Percentiles rank a stretch among this genome's conserved stretches.
Conservation (phyloP, 2,329 filamentous ascomycete species). For the Sporothrix humicola region DNA sequence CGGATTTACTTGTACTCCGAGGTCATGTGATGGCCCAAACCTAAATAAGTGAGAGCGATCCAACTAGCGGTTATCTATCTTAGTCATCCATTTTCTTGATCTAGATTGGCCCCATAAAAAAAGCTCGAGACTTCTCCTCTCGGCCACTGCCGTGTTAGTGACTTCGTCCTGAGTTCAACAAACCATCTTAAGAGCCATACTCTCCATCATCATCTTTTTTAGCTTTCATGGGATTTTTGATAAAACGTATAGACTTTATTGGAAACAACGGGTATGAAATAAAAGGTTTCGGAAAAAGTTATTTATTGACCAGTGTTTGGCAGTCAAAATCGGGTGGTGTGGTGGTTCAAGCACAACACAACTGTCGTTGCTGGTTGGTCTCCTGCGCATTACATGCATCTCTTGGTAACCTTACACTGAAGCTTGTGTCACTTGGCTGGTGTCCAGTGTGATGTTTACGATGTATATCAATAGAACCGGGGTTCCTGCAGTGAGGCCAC, state of each 20-base stretch:
- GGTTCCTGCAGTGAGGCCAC: neutral
- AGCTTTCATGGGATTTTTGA: too few species aligned
- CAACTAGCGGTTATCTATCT: neutral
- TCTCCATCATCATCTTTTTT: neutral
- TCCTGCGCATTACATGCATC: too few species aligned
- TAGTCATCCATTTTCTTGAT: neutral
- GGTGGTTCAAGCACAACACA: too few species aligned
- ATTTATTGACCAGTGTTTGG: too few species aligned
- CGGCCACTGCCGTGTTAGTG: constrained; percentile 20
- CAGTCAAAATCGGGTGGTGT: too few species aligned
- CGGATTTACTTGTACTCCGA: constrained; percentile 35
- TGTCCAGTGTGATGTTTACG: neutral
- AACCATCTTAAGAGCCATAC: too few species aligned
- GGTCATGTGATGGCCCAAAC: constrained; percentile 31
- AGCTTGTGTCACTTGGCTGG: too few species aligned
- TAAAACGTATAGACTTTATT: too few species aligned
- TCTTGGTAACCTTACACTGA: too few species aligned
- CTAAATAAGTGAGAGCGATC: neutral
- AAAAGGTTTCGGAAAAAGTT: too few species aligned
- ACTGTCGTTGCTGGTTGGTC: too few species aligned
- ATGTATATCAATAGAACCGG: neutral
- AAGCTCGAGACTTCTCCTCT: neutral
- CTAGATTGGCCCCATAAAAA: neutral
- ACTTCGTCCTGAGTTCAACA: neutral
- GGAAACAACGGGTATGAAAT: too few species aligned